Base-by-base conservation (phyloP, 371 early-diverging fungal species). In the Lichtheimia hyalospora region DNA sequence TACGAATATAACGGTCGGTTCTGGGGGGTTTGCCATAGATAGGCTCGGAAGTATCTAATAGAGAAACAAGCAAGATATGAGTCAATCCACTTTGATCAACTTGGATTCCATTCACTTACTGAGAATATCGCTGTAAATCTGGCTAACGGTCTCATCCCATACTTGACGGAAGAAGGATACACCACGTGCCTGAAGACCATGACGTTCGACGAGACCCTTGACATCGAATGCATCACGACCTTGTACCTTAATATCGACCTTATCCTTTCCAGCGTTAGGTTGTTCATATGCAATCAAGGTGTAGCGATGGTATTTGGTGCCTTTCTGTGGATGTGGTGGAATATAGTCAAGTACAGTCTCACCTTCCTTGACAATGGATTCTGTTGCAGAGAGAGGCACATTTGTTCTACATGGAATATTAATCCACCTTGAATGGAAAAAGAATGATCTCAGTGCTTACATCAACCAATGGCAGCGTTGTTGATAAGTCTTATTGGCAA, bases 321-420 rank as follows among this genome's bases (percentile, higher is more conserved):
- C 93, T 61, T 84, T 84, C 50, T 89, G 84, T 34, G 94, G 94
- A 66, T 93, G 94, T 56, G 93, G 93, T 51, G 92, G 90, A 21
- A 89, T 52, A 64, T 92, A 93, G 6, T 82, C 72, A 34, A 91
- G 66, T 18, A 90, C 66, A n/a, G 76, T 71, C 40, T 86, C 77
- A 15, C 87, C 86, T 25, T 61, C 77, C 21, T 53, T 54, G 4
- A 84, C 74, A 12, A 62, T 55, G 10, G 75, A 53, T 61, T 81
- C 66, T 27, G 84, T 83, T 42, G 84, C 75, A 60, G 82, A 85
- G 59, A 90, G 64, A 21, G 85, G 72, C 15, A 90, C 80, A 54
- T 92, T 91, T 42, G 87, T 65, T 61, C 86, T 86, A 63, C 39
- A 8, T 43, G 24, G 21, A 41, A 18, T 13, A 20, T 49, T 40